A percentile compares a stretch with the other conserved stretches of the same genome.
These are phyloP conservation scores for Skeletonema costatum DNA, from an alignment of 108 stramenopile genomes.

Conservation along the genomic window DNA sequence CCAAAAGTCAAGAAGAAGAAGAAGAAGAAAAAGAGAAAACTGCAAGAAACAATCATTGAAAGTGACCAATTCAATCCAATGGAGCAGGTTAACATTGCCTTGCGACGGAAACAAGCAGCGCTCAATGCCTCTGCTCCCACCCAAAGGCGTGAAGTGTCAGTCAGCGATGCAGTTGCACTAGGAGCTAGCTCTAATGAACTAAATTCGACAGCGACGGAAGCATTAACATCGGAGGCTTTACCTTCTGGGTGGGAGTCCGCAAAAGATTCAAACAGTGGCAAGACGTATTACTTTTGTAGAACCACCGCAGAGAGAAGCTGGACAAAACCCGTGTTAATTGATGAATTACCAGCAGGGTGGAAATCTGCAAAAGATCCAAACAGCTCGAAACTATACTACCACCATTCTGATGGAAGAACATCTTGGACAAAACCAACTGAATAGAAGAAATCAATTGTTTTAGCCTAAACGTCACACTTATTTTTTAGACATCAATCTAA, in stretches of 20 bases:
- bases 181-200: constrained; percentile 23
- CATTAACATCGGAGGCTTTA: constrained; percentile 17
- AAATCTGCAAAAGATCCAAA: constrained; percentile 55
- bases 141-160: constrained; percentile 9
- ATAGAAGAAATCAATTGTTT: neutral
- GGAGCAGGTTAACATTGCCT: constrained; percentile 71
- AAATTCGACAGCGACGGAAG: neutral
- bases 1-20: constrained; percentile 6
- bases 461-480: neutral
- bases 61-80: constrained; percentile 70
- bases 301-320: constrained; percentile 59
- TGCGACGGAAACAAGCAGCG: constrained; percentile 55
- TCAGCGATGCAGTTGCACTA: constrained; percentile 39
- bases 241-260: constrained; percentile 53
- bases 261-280: constrained; percentile 69
- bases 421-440: constrained; percentile 63
- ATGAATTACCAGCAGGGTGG: constrained; percentile 71
- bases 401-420: constrained; percentile 64
- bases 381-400: constrained; percentile 72
- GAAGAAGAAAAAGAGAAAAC: constrained; percentile 53
- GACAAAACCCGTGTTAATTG: constrained; percentile 49
- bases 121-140: constrained; percentile 37
- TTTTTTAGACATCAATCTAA: neutral
- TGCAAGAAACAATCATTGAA: constrained; percentile 40
- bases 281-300: constrained; percentile 75